Conservation (phyloP, 2,329 filamentous ascomycete genomes). For the Dactylellina haptotyla region DNA sequence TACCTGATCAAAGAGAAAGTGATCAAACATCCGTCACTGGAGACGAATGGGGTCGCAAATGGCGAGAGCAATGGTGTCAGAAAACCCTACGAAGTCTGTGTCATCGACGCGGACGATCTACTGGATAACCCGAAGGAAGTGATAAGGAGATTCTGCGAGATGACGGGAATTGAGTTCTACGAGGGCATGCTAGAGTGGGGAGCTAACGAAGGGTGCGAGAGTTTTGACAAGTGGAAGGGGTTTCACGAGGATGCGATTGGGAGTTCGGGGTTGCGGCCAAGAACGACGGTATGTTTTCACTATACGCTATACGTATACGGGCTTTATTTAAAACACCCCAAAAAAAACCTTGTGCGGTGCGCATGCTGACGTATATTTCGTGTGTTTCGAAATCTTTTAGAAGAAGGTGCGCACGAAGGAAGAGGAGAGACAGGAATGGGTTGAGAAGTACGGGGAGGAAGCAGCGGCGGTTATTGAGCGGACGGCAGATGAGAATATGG, state of each 20-base stretch:
- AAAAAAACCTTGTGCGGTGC: conserved; percentile 19
- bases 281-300: conserved; percentile 67
- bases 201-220: conserved; percentile 74
- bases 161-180: conserved; percentile 79
- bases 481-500: conserved; percentile 76
- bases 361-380: conserved; percentile 2
- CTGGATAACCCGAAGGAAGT: conserved; percentile 82
- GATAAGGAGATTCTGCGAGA: conserved; percentile 81
- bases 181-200: conserved; percentile 87
- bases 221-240: conserved; percentile 96
- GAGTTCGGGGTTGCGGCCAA: conserved; percentile 78
- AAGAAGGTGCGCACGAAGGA: conserved; percentile 71
- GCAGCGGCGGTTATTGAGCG: conserved; percentile 75
- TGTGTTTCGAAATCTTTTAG: conserved; percentile 5
- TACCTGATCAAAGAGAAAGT: conserved; percentile 76
- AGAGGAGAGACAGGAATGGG: conserved; percentile 76
- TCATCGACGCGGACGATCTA: conserved; percentile 93
- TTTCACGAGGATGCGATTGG: conserved; percentile 95
- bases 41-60: conserved; percentile 50
- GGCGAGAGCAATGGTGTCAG: conserved; percentile 55
- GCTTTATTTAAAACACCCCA: neutral
- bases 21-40: conserved; percentile 68
- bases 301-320: neutral
- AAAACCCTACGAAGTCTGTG: conserved; percentile 73
- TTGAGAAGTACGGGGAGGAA: conserved; percentile 76